Conservation (phyloP, 2,329 filamentous ascomycete genomes). For the Coniochaeta sp. region DNA sequence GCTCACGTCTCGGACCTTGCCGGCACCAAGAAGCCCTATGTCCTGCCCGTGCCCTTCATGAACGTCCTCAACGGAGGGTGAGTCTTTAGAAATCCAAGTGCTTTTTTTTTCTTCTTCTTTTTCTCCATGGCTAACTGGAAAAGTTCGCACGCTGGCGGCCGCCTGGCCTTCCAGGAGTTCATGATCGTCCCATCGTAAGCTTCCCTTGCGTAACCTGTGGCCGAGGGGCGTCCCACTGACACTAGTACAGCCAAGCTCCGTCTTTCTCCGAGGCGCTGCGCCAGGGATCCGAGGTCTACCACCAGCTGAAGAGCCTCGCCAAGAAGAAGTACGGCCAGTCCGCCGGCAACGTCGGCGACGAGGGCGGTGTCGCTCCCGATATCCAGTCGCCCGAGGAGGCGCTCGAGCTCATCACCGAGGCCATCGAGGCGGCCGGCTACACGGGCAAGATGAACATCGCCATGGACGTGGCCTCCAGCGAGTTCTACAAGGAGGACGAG, state of each 20-base stretch:
- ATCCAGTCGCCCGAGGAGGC: constrained; percentile 97
- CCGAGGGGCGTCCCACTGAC: constrained; percentile 4
- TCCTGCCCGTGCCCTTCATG: constrained; percentile 87
- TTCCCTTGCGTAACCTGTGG: neutral
- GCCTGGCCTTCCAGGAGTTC: constrained; percentile 92
- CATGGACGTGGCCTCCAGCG: constrained; percentile 98
- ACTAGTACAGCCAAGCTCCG: constrained; percentile 58
- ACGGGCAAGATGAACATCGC: constrained; percentile 95
- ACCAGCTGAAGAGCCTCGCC: constrained; percentile 90
- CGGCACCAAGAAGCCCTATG: constrained; percentile 86
- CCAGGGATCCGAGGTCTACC: constrained; percentile 96
- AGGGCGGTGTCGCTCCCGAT: constrained; percentile 98
- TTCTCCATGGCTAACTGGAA: constrained; percentile 22
- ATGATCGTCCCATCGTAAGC: constrained; percentile 81
- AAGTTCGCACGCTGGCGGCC: constrained; percentile 92
- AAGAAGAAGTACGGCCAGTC: constrained; percentile 99
- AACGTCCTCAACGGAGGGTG: constrained; percentile 79
- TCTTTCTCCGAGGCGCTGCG: constrained; percentile 94
- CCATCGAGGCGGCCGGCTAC: constrained; percentile 94
- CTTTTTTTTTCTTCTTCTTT: neutral
- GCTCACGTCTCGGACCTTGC: constrained; percentile 82
- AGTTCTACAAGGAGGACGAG: constrained; percentile 96
- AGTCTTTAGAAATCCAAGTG: constrained; percentile 12
- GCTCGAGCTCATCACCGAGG: constrained; percentile 87
- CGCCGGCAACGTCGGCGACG: constrained; percentile 96